These are phyloP conservation scores for Dactylellina cionopaga DNA, from an alignment of 2,329 filamentous ascomycete genomes.

Conservation along the genomic window DNA sequence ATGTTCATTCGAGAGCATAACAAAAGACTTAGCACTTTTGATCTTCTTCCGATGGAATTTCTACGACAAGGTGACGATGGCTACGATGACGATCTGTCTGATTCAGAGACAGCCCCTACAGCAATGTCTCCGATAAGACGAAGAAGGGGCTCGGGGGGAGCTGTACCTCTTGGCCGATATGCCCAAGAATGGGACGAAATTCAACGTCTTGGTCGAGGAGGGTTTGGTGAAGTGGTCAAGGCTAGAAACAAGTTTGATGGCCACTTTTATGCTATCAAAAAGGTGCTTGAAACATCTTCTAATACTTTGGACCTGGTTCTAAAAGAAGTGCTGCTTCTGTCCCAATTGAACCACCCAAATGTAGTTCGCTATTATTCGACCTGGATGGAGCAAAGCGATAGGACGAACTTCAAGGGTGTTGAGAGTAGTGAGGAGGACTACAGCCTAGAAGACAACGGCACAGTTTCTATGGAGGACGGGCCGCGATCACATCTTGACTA, in stretches of 20 bases:
- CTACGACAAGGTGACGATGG: constrained; percentile 61
- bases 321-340: constrained; percentile 86
- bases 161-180: constrained; percentile 70
- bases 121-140: constrained; percentile 59
- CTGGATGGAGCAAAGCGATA: constrained; percentile 78
- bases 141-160: constrained; percentile 56
- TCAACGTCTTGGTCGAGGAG: constrained; percentile 87
- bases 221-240: constrained; percentile 95
- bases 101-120: constrained; percentile 53
- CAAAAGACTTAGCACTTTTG: constrained; percentile 84
- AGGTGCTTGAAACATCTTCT: constrained; percentile 84
- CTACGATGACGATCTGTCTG: constrained; percentile 62
- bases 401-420: constrained; percentile 51
- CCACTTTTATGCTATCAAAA: constrained; percentile 95
- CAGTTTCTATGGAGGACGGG: constrained; percentile 58
- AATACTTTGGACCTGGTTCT: constrained; percentile 82
- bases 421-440: constrained; percentile 47
- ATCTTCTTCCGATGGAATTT: constrained; percentile 70
- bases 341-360: constrained; percentile 89
- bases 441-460: constrained; percentile 46
- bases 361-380: constrained; percentile 93
- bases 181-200: constrained; percentile 90
- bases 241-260: constrained; percentile 93
- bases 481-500: constrained; percentile 57
- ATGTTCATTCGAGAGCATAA: constrained; percentile 87